Evolutionary conservation across 2,329 filamentous ascomycete genomes (phyloP).

Genomic region (Sporothrix protearum): DNA sequence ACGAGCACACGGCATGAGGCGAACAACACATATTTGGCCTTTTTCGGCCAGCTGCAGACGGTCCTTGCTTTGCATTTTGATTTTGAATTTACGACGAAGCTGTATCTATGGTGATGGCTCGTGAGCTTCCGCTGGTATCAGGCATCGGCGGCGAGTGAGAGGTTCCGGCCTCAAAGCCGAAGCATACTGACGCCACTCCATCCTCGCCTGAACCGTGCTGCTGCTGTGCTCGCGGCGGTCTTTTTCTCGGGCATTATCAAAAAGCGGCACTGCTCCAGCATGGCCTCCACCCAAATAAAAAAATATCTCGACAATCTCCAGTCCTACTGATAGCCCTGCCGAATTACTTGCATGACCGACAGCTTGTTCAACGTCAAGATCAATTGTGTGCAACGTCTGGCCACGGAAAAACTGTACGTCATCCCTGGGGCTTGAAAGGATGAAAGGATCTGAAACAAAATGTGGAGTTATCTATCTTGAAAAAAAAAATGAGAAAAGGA

Average conservation of each 20-base stretch:
- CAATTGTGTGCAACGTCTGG: conserved; percentile 3
- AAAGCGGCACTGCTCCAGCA: background rate
- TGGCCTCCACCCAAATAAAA: background rate
- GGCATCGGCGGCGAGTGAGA: background rate
- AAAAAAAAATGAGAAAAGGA: background rate
- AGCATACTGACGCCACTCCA: background rate
- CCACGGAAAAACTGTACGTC: background rate
- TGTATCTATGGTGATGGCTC: background rate
- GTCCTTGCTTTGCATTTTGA: background rate
- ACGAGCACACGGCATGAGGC: background rate
- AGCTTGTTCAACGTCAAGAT: background rate
- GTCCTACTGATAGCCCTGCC: background rate
- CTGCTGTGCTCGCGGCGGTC: background rate
- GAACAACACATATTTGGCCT: too few species aligned
- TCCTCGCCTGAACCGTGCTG: background rate
- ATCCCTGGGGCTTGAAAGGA: background rate
- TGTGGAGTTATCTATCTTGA: background rate
- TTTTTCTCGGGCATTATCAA: background rate
- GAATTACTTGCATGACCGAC: conserved; percentile 4
- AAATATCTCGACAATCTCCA: background rate
- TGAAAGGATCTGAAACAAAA: background rate
- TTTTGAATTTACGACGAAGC: background rate
- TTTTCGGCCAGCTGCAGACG: background rate
- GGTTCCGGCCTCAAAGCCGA: background rate
- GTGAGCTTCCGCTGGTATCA: background rate